A percentile compares a stretch with the other conserved stretches of the same genome.
Evolutionary conservation across 345 rosid species (phyloP).

Genomic region (Bretschneidera sinensis): DNA sequence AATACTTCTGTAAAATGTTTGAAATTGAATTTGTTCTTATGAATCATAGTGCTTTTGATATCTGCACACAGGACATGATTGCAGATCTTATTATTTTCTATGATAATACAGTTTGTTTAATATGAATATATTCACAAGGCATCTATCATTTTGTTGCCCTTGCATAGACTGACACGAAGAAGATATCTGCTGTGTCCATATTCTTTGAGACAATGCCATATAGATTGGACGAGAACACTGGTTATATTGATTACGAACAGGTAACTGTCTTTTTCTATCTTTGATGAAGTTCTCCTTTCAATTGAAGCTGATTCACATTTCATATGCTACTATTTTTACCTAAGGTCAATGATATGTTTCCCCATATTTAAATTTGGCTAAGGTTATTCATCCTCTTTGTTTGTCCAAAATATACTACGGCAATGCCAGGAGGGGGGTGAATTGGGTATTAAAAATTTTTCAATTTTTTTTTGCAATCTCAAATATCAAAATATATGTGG

Average conservation of each 20-base stretch:
- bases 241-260: constrained; percentile 94
- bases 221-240: constrained; percentile 84
- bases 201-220: constrained; percentile 98
- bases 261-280: constrained; percentile 25
- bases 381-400: not conserved
- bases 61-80: not conserved
- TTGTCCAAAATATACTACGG: no score
- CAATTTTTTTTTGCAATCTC: no score
- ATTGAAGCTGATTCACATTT: not conserved
- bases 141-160: constrained; percentile 10
- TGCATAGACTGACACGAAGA: constrained; percentile 86
- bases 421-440: no score
- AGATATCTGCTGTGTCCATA: constrained; percentile 93
- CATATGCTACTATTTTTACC: not conserved
- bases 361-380: not conserved
- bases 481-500: no score
- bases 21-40: no score
- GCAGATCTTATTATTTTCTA: no score
- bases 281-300: not conserved
- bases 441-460: no score
- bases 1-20: not conserved
- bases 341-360: not conserved
- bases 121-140: not conserved
- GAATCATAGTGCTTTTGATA: not conserved
- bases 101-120: not conserved